Evolutionary conservation across 768 basidiomycete genomes (phyloP), one percentile per base, ranked within the genome.

Genomic region (Agrocybe praecox): DNA sequence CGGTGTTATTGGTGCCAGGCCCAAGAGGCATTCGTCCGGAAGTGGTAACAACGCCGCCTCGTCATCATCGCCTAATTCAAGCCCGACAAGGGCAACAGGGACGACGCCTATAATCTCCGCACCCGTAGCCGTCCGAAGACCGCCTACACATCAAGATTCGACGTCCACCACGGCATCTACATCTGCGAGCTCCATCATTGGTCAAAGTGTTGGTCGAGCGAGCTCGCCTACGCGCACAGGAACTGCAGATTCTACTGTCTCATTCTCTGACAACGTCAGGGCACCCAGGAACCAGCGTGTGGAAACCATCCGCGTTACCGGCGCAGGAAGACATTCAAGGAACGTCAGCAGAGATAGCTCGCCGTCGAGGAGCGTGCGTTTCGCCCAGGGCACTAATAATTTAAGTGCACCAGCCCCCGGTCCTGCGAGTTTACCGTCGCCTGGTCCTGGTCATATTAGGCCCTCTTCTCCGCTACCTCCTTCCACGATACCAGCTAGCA

Each of bases 291-390:
- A 76, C 46, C 65, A 70, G 6, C 68, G 74, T 29, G 42, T 77
- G 17, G 70, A 75, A 34, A 69, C 63, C 18, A 72, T 76, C 10
- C 62, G 70, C 10, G 67, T 66, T 47, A 55, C 68, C 50, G 62
- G 62, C 14, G 54, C 61, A 22, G 46, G 46, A 36, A 53, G 40
- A 23, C 36, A 43, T 10, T 32, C 52, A 11, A 42, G 51, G 7
- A 48, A 52, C 11, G 46, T 69, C 15, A 73, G 75, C 23, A 66
- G 79, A 45, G 79, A 80, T 19, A 69, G 59, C 17, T 82, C 80
- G 21, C 80, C 80, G 2, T 70, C 80, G 33, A 67, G 80, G 22
- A 79, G 76, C 34, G 72, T 82, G 17, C 60, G 78, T 52, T 80
- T 80, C 49, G 65, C 69, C 18, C 76, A 69, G 48, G 43, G 50